Evolutionary conservation across 1,284 basidiomycete genomes (phyloP).

Genomic region (Xanthoconium separans): DNA sequence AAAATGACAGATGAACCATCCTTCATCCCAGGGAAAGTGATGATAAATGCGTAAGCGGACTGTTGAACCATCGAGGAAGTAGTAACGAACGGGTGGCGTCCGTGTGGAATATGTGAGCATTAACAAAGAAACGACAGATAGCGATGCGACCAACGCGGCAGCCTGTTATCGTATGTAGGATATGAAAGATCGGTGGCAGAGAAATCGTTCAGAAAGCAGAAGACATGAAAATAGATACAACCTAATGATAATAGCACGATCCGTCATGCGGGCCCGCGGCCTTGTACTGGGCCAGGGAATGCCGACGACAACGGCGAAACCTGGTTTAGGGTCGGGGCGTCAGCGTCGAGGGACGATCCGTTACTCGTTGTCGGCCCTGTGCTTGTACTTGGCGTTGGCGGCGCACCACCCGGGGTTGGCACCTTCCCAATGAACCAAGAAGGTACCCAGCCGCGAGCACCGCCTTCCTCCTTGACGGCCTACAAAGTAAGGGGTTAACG

Average conservation of each 20-base stretch:
- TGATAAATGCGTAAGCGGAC: slow-evolving; percentile 18
- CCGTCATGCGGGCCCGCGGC: slow-evolving; percentile 21
- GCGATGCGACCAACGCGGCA: slow-evolving; percentile 19
- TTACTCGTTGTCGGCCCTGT: slow-evolving; percentile 31
- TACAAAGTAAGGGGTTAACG: slow-evolving; percentile 31
- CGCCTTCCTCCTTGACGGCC: slow-evolving; percentile 86
- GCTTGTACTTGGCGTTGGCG: slow-evolving; percentile 58
- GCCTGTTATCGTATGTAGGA: slow-evolving; percentile 19
- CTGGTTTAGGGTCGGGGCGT: slow-evolving; percentile 48
- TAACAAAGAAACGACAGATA: slow-evolving; percentile 26
- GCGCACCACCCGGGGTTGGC: slow-evolving; percentile 47
- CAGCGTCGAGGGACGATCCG: slow-evolving; percentile 34
- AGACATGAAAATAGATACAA: slow-evolving; percentile 27
- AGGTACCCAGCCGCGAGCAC: slow-evolving; percentile 91
- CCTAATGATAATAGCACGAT: slow-evolving; percentile 6
- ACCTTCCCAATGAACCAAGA: slow-evolving; percentile 81
- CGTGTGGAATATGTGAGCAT: slow-evolving; percentile 26
- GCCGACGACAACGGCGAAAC: slow-evolving; percentile 76
- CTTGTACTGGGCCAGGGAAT: slow-evolving; percentile 47
- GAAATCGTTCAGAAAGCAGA: slow-evolving; percentile 19
- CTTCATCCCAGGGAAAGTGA: slow-evolving; percentile 15
- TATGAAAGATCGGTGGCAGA: slow-evolving; percentile 22
- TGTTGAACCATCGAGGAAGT: slow-evolving; percentile 9
- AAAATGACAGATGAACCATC: slow-evolving; percentile 12
- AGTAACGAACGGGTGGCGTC: slow-evolving; percentile 11